Evolutionary conservation across 192 early-diverging fungal species (phyloP), one percentile per base, ranked within the genome.

Genomic region (Podila minutissima): DNA sequence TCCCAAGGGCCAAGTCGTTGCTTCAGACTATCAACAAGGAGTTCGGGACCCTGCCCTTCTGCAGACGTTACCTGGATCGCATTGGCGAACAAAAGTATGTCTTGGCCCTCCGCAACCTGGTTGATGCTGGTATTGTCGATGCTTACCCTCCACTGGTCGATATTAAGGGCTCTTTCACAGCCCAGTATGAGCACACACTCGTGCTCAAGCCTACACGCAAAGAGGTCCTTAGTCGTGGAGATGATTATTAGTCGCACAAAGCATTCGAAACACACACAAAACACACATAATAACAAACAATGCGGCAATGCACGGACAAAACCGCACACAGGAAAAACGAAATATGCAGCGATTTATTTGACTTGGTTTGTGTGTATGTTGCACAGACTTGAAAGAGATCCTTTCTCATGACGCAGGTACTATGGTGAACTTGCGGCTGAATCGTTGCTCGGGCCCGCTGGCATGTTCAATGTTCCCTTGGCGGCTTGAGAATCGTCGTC

Each of bases 151-250:
- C 98, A 55, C 85, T 99, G 32, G 85, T 84, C 33, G 98, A 99
- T 67, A 84, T 89, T 60, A 86, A 89, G 73, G 97, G 98, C 6
- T 91, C 85, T 63, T 98, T 93, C 83, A 98, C 98, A 4, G 98
- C 98, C 4, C 98, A 99, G 86, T 97, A 89, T 74, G 98, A 99
- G 79, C 98, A 99, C 81, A 97, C 98, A 8, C 81, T 99, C 53
- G 78, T 99, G 24, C 83, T 99, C 62, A 87, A 93, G 60, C 97
- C 97, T 1, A 97, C 92, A 11, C 86, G 89, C 64, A 98, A 98
- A 83, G 96, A 97, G 78, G 92, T 85, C 41, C 69, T 85, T 32
- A 77, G 74, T 78, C 74, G 84, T 66, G 84, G 84, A 12, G 79
- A 82, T 33, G 84, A 85, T 64, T 85, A 78, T 62, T 85, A 85